A percentile compares a stretch with the other conserved stretches of the same genome.
phyloP scores from a whole-genome alignment of 495 filamentous ascomycete genomes.

The Ramalina peruviana region DNA sequence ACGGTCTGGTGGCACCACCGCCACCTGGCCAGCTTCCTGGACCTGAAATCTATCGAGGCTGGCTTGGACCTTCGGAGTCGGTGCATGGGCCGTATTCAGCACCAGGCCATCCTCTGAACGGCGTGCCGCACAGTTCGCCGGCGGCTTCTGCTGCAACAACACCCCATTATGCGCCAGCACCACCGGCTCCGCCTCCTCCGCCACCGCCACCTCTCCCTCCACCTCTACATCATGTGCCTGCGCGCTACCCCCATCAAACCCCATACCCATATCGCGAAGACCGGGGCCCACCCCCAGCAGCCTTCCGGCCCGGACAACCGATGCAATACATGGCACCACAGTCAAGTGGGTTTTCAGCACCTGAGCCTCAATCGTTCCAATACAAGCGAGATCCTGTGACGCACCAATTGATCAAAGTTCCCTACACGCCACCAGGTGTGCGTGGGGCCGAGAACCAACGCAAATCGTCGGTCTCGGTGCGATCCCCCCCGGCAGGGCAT shows the following conservation, averaged over 20 bases:
- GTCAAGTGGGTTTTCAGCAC: conserved; percentile 2
- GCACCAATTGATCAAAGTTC: conserved; percentile 6
- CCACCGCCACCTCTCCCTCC: conserved; percentile 7
- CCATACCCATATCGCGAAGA: conserved; percentile 16
- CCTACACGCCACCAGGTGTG: conserved; percentile 9
- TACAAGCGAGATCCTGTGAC: conserved; percentile 9
- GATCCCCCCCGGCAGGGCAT: background rate
- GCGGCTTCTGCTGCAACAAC: background rate
- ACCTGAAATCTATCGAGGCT: conserved; percentile 9
- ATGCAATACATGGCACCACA: conserved; percentile 3
- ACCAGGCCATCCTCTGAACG: too few relatives aligned
- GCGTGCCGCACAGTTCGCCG: background rate
- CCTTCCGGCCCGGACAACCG: background rate
- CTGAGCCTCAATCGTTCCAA: conserved; percentile 12
- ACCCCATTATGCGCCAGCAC: background rate
- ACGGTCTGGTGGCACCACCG: conserved; percentile 3
- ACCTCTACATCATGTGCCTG: conserved; percentile 5
- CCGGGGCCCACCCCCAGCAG: conserved; percentile 3
- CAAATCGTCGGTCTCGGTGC: background rate
- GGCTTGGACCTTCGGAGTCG: conserved; percentile 16
- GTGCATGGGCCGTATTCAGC: background rate
- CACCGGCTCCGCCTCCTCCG: conserved; percentile 9
- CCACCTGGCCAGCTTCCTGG: background rate
- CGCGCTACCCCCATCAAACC: conserved; percentile 15
- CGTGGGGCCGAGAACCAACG: background rate